Evolutionary conservation across 1,139 yeast species (phyloP).

Genomic region (Kluyveromyces sp.): DNA sequence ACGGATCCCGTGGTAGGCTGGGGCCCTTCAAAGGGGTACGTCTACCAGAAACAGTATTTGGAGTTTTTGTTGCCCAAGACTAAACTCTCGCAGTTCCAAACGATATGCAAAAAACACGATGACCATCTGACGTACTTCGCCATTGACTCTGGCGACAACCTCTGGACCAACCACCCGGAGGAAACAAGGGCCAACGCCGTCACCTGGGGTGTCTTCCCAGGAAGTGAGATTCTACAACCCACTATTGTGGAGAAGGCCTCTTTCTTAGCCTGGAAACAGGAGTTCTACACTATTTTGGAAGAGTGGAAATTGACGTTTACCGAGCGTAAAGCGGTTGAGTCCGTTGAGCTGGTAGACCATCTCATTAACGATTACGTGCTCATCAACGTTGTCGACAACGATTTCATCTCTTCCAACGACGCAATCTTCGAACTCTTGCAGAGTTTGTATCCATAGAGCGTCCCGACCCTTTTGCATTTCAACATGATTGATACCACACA

Average conservation of each 20-base stretch:
- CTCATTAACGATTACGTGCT: slow-evolving; percentile 60
- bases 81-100: slow-evolving; percentile 38
- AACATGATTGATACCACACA: slow-evolving; percentile 14
- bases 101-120: slow-evolving; percentile 38
- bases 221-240: slow-evolving; percentile 84
- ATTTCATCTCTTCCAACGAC: slow-evolving; percentile 41
- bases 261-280: slow-evolving; percentile 95
- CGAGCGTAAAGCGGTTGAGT: slow-evolving; percentile 29
- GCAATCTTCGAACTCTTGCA: slow-evolving; percentile 34
- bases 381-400: slow-evolving; percentile 88
- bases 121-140: slow-evolving; percentile 70
- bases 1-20: slow-evolving; percentile 74
- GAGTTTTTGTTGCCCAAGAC: slow-evolving; percentile 71
- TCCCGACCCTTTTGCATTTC: no score
- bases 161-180: slow-evolving; percentile 61
- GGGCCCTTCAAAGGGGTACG: slow-evolving; percentile 93
- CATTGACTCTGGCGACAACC: slow-evolving; percentile 48
- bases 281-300: slow-evolving; percentile 71
- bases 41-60: slow-evolving; percentile 86
- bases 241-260: slow-evolving; percentile 87
- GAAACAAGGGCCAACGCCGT: slow-evolving; percentile 83
- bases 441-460: no score
- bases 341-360: slow-evolving; percentile 40
- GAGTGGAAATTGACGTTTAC: slow-evolving; percentile 70
- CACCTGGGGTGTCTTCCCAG: slow-evolving; percentile 97